Evolutionary conservation across 768 basidiomycete genomes (phyloP).

Genomic region (Kwoniella mangroviensis): DNA sequence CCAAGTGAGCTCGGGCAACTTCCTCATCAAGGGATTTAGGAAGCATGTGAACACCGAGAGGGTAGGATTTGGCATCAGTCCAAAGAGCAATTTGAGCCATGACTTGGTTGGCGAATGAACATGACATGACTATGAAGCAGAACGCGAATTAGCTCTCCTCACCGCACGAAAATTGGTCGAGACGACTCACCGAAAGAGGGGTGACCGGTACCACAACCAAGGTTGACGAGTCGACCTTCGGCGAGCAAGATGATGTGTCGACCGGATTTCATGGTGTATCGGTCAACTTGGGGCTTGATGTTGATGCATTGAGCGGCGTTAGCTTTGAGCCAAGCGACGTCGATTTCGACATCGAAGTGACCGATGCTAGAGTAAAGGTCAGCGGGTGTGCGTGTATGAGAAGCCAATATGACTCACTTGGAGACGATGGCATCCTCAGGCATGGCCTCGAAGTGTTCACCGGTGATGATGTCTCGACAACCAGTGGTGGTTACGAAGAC

Average conservation of each 20-base stretch:
- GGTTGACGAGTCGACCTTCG: constrained; percentile 97
- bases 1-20: constrained; percentile 94
- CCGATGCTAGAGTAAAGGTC: constrained; percentile 52
- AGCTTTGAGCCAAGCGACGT: constrained; percentile 96
- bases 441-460: constrained; percentile 89
- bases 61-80: constrained; percentile 89
- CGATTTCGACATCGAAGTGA: constrained; percentile 70
- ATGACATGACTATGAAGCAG: constrained; percentile 82
- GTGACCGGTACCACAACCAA: constrained; percentile 98
- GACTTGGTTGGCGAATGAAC: constrained; percentile 98
- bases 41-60: constrained; percentile 95
- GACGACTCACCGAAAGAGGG: constrained; percentile 71
- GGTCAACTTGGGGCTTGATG: constrained; percentile 99
- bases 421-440: constrained; percentile 97
- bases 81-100: constrained; percentile 98
- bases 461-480: constrained; percentile 95
- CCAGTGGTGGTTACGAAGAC: constrained; percentile 98
- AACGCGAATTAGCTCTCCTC: background rate
- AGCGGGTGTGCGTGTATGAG: background rate
- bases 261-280: constrained; percentile 88
- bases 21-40: constrained; percentile 99
- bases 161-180: background rate
- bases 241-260: constrained; percentile 97
- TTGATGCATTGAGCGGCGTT: constrained; percentile 82
- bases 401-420: constrained; percentile 70